A percentile compares a stretch with the other conserved stretches of the same genome.
phyloP scores from a whole-genome alignment of 148 eudicot species.

The Nepenthes mirabilis region DNA sequence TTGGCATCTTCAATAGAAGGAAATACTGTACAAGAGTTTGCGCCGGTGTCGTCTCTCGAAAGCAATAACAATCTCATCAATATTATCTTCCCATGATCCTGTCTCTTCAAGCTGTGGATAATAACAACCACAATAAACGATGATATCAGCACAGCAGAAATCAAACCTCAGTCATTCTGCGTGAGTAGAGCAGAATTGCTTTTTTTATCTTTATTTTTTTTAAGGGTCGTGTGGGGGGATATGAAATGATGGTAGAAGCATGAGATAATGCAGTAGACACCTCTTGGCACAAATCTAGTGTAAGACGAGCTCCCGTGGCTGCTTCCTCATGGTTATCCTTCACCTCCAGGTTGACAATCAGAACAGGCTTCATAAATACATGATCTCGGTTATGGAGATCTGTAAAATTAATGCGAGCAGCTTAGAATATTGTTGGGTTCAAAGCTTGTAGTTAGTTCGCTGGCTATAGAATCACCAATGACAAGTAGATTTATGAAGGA shows the following conservation, averaged over 20 bases:
- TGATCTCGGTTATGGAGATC: slow-evolving; percentile 82
- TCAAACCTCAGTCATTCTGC: neutral
- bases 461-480: neutral
- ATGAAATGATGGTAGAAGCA: neutral
- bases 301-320: slow-evolving; percentile 75
- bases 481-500: too few relatives aligned
- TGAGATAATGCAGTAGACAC: slow-evolving; percentile 14
- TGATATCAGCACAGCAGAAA: neutral
- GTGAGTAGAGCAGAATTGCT: neutral
- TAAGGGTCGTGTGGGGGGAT: neutral
- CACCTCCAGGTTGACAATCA: slow-evolving; percentile 79
- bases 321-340: slow-evolving; percentile 99
- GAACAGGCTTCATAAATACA: slow-evolving; percentile 66
- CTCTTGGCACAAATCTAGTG: slow-evolving; percentile 78
- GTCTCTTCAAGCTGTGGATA: slow-evolving; percentile 53
- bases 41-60: slow-evolving; percentile 74
- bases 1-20: slow-evolving; percentile 44
- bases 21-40: slow-evolving; percentile 71
- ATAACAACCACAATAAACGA: neutral
- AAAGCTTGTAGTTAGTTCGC: neutral
- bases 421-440: neutral
- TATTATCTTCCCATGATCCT: slow-evolving; percentile 72
- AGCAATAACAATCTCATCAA: slow-evolving; percentile 54
- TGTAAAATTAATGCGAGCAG: slow-evolving; percentile 14
- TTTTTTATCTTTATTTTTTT: neutral